Percentiles rank a stretch among this genome's conserved stretches.
Evolutionary conservation across 1,284 basidiomycete genomes (phyloP).

Genomic region (Ganoderma sinense): DNA sequence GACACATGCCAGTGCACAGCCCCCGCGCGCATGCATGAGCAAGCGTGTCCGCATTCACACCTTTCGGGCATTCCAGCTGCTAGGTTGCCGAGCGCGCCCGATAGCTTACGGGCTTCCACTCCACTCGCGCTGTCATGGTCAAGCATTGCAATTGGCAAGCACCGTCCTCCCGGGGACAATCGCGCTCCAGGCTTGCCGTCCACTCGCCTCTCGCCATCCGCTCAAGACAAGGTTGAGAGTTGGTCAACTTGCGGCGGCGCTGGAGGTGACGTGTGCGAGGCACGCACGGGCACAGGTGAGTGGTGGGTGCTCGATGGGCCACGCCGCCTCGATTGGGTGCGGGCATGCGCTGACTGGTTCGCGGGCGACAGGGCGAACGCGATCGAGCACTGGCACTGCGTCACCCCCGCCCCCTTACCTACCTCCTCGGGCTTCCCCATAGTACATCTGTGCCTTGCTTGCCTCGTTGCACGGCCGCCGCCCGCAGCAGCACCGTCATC

Average conservation of each 20-base stretch:
- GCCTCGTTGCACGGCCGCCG: not conserved
- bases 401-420: not conserved
- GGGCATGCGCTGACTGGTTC: not conserved
- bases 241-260: not conserved
- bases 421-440: not conserved
- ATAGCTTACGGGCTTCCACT: not conserved
- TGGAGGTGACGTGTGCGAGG: not conserved
- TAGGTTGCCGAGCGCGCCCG: not conserved
- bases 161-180: not conserved
- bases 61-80: constrained; percentile 13
- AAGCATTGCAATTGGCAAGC: not conserved
- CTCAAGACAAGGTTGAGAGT: not conserved
- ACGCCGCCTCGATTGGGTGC: not conserved
- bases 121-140: not conserved
- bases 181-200: constrained; percentile 2
- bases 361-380: not conserved
- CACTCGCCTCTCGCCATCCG: not conserved
- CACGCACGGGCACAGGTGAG: not conserved
- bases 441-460: not conserved
- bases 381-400: constrained; percentile 1
- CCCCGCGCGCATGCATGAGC: not conserved
- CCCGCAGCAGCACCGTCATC: not conserved
- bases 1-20: not conserved
- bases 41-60: not conserved
- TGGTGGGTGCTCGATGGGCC: not conserved